A percentile compares a stretch with the other conserved stretches of the same genome.
Conservation (phyloP, 768 basidiomycete species). For the Mycena amicta region DNA sequence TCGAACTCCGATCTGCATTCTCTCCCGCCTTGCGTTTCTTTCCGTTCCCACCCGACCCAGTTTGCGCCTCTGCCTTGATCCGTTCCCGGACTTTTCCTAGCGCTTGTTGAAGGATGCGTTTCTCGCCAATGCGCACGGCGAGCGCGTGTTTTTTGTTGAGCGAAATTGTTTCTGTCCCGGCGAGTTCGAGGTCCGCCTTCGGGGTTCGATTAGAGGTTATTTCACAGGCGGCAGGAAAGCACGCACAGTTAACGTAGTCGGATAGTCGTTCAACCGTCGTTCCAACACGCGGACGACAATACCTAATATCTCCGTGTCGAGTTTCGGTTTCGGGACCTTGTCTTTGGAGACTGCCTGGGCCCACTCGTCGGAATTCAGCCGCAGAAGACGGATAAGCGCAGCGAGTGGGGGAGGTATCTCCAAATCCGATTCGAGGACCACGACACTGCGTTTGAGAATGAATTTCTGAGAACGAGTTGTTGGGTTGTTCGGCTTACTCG, state of each 20-base stretch:
- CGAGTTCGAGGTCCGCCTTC: slow-evolving; percentile 56
- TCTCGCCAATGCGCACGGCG: slow-evolving; percentile 80
- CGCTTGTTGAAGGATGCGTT: slow-evolving; percentile 55
- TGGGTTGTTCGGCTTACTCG: slow-evolving; percentile 57
- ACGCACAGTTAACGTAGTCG: slow-evolving; percentile 58
- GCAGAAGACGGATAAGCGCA: slow-evolving; percentile 67
- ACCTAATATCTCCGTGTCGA: slow-evolving; percentile 49
- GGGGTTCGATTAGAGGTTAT: slow-evolving; percentile 1
- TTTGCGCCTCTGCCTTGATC: neutral
- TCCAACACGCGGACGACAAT: slow-evolving; percentile 53
- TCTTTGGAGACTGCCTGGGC: slow-evolving; percentile 58
- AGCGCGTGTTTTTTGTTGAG: slow-evolving; percentile 62
- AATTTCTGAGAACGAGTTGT: neutral
- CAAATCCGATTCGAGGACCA: slow-evolving; percentile 54
- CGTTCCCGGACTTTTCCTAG: slow-evolving; percentile 25
- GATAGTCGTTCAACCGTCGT: slow-evolving; percentile 56
- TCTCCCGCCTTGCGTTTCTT: slow-evolving; percentile 6
- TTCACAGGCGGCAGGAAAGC: neutral
- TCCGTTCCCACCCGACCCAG: slow-evolving; percentile 2
- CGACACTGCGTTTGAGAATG: slow-evolving; percentile 42
- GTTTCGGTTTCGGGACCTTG: slow-evolving; percentile 74
- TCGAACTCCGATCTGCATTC: too few relatives aligned
- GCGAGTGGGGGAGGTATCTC: slow-evolving; percentile 59
- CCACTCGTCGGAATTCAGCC: slow-evolving; percentile 61
- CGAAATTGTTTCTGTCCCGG: slow-evolving; percentile 32